Evolutionary conservation across 2,329 filamentous ascomycete genomes (phyloP), one percentile per base, ranked within the genome.

Genomic region (Exophiala oligosperma): DNA sequence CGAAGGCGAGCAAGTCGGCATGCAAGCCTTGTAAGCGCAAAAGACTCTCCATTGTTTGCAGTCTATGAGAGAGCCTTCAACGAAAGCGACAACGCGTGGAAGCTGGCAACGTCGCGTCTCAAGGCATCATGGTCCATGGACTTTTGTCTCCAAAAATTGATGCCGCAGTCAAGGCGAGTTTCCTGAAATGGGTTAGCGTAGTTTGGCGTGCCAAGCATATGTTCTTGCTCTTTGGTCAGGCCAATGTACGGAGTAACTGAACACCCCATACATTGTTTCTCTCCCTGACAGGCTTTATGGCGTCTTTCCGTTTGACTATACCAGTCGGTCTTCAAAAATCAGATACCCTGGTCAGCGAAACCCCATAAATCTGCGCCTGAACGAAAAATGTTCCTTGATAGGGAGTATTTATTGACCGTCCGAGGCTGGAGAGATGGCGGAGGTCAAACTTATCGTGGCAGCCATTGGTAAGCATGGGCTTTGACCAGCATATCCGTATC

Each of bases 21-120:
- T 96, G 90, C 68, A 99, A 85, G 73, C 85, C 87, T 77, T 92
- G 87, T 69, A 97, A 85, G 74, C 86, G 84, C 70, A 88, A 87
- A 70, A 95, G 81, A 70, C 83, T 85, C 72, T 86, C 86, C 71
- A 85, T 79, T 14, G n/a, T 70, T 89, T 87, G 73, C 88, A 85
- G 91, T 94, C 93, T 32, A 47, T 67, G 57, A 52, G 44, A 52
- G 58, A 63, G 43, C 38, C 44, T 40, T 52, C n/a, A 29, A 32
- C 7, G 46, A 35, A 40, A 43, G 49, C 29, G 29, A 53, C n/a
- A 49, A 56, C 37, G 52, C 51, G 58, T 35, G 28, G 23, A 40
- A 35, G 17, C 29, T 49, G 24, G 8, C 53, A 59, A 35, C 9
- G 46, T 48, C 52, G 41, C 52, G 57, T 56, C 17, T 59, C 41